Evolutionary conservation across 306 rosid genomes (phyloP).

Genomic region (Benincasa hispida): DNA sequence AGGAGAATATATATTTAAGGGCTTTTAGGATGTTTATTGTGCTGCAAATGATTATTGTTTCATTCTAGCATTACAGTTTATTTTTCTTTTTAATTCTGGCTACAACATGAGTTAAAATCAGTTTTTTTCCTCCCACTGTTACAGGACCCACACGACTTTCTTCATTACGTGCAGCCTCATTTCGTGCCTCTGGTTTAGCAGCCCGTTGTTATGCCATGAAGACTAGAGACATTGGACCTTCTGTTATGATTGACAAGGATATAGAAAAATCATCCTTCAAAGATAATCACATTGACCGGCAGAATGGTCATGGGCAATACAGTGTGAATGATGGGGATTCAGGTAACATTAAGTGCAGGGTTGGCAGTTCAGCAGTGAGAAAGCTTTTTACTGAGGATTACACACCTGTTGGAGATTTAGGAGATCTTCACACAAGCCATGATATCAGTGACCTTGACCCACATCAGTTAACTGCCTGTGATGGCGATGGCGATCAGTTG

Average conservation of each 20-base stretch:
- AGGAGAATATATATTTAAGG: background rate
- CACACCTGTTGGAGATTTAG: slow-evolving; percentile 15
- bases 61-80: background rate
- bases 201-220: slow-evolving; percentile 20
- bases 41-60: background rate
- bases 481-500: slow-evolving; percentile 16
- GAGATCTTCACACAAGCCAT: slow-evolving; percentile 14
- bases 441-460: slow-evolving; percentile 20
- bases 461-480: slow-evolving; percentile 25
- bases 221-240: slow-evolving; percentile 10
- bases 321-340: slow-evolving; percentile 15
- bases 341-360: slow-evolving; percentile 15
- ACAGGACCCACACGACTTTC: slow-evolving; percentile 49
- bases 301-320: slow-evolving; percentile 9
- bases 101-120: background rate
- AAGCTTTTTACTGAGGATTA: slow-evolving; percentile 57
- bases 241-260: slow-evolving; percentile 16
- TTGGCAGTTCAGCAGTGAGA: slow-evolving; percentile 49
- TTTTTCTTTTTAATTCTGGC: background rate
- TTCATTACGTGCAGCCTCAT: slow-evolving; percentile 29
- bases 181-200: slow-evolving; percentile 53
- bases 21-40: background rate
- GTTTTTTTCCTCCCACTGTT: background rate
- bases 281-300: slow-evolving; percentile 16
- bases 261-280: slow-evolving; percentile 13